Conservation (phyloP, 306 rosid species). For the Quillaja saponaria region DNA sequence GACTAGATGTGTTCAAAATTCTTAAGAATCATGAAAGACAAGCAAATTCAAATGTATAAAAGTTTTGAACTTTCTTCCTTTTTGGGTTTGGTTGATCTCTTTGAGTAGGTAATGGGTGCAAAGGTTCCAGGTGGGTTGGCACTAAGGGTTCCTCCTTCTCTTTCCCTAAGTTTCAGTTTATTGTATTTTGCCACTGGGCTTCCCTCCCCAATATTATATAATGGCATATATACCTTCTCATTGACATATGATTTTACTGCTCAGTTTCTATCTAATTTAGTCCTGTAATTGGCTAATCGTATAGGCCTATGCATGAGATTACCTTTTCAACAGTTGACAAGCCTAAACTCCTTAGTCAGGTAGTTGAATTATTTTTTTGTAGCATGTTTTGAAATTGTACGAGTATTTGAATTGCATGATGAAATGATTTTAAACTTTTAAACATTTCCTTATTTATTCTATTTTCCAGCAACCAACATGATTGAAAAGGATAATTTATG, state of each 20-base stretch:
- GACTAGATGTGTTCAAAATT: not conserved
- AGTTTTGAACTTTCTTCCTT: not conserved
- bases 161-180: not conserved
- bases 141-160: constrained; percentile 6
- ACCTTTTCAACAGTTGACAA: constrained; percentile 93
- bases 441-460: constrained; percentile 5
- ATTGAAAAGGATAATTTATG: constrained; percentile 12
- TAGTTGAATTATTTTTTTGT: constrained; percentile 40
- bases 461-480: constrained; percentile 28
- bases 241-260: constrained; percentile 18
- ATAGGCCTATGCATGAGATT: constrained; percentile 97
- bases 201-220: constrained; percentile 2
- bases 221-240: constrained; percentile 1
- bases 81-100: not conserved
- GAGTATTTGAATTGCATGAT: no score
- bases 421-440: no score
- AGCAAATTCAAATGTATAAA: constrained; percentile 1
- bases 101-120: constrained; percentile 22
- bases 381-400: no score
- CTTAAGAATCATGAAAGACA: constrained; percentile 22
- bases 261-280: constrained; percentile 22
- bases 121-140: not conserved
- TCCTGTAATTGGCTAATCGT: constrained; percentile 30
- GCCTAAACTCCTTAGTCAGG: constrained; percentile 98
- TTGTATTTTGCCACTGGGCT: no score